Evolutionary conservation across 176 grass and related monocot genomes (phyloP).

Genomic region (Calamus simplicifolius): DNA sequence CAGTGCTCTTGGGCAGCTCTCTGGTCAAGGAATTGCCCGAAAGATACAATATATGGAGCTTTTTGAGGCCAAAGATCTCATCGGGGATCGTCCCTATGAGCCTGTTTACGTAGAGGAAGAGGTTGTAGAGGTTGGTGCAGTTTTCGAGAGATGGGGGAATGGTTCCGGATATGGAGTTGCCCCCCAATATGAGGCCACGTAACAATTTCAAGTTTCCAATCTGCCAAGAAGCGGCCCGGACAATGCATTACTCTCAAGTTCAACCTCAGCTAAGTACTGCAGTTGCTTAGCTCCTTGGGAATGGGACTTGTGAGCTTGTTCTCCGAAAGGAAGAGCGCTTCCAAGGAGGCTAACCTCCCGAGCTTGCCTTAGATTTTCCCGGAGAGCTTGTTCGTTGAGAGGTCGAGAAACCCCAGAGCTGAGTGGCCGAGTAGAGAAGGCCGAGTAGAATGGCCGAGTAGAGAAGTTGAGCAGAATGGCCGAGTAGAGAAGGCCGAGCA

Average conservation of each 20-base stretch:
- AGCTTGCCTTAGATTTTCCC: conserved; percentile 51
- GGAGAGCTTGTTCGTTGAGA: conserved; percentile 58
- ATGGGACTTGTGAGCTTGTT: conserved; percentile 60
- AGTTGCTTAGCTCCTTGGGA: conserved; percentile 51
- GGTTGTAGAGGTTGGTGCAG: conserved; percentile 65
- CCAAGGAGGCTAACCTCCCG: conserved; percentile 43
- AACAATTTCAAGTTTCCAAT: conserved; percentile 56
- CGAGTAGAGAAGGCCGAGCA: no score
- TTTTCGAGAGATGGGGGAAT: conserved; percentile 57
- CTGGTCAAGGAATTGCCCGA: conserved; percentile 73
- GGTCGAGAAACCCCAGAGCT: conserved; percentile 58
- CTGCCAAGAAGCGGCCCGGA: conserved; percentile 42
- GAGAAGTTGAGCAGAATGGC: no score
- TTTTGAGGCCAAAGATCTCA: conserved; percentile 69
- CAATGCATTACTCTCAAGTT: conserved; percentile 76
- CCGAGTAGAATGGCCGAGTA: no score
- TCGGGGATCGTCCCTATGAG: conserved; percentile 56
- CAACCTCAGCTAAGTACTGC: conserved; percentile 67
- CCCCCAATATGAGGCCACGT: conserved; percentile 77
- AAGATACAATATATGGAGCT: conserved; percentile 86
- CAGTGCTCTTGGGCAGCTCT: conserved; percentile 40
- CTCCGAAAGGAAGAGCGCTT: conserved; percentile 81
- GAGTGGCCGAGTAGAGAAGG: no score
- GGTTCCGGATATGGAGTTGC: conserved; percentile 48
- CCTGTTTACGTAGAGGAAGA: conserved; percentile 73